Percentiles rank a stretch among this genome's conserved stretches.
These are phyloP conservation scores for Brassica hybrid DNA, from an alignment of 441 rosid genomes.

Conservation along the genomic window DNA sequence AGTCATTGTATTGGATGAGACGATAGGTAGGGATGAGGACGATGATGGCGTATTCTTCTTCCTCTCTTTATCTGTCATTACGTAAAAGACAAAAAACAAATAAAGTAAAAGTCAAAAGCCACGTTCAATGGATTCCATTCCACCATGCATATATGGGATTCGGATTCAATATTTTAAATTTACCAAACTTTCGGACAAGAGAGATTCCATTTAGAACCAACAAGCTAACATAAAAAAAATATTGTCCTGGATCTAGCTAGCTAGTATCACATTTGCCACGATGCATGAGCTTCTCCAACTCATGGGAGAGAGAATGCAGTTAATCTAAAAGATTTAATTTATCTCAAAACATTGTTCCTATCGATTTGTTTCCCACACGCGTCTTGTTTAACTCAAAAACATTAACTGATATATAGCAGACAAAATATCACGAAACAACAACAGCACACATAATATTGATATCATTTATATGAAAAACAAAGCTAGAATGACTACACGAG, in stretches of 20 bases:
- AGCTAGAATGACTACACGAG: constrained; percentile 5
- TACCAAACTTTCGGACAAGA: constrained; percentile 2
- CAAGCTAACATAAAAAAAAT: constrained; percentile 19
- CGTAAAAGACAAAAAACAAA: background rate
- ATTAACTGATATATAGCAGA: background rate
- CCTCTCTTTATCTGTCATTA: background rate
- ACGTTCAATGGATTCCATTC: constrained; percentile 12
- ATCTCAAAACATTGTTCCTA: background rate
- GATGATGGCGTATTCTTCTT: constrained; percentile 13
- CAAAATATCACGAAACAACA: constrained; percentile 20
- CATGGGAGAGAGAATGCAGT: background rate
- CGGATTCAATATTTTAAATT: background rate
- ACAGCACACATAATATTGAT: background rate
- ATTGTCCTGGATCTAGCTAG: constrained; percentile 1
- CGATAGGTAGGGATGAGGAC: constrained; percentile 28
- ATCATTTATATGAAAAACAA: background rate
- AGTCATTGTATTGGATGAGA: constrained; percentile 32
- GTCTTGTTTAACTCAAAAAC: background rate
- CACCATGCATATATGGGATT: constrained; percentile 21
- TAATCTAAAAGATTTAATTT: background rate
- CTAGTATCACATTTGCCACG: background rate
- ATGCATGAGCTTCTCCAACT: constrained; percentile 14
- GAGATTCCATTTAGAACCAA: background rate
- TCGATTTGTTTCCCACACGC: constrained; percentile 10
- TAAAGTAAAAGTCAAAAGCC: constrained; percentile 22